These are phyloP conservation scores for Pseudofabraea citricarpa DNA, from an alignment of 2,329 filamentous ascomycete genomes.

Conservation along the genomic window DNA sequence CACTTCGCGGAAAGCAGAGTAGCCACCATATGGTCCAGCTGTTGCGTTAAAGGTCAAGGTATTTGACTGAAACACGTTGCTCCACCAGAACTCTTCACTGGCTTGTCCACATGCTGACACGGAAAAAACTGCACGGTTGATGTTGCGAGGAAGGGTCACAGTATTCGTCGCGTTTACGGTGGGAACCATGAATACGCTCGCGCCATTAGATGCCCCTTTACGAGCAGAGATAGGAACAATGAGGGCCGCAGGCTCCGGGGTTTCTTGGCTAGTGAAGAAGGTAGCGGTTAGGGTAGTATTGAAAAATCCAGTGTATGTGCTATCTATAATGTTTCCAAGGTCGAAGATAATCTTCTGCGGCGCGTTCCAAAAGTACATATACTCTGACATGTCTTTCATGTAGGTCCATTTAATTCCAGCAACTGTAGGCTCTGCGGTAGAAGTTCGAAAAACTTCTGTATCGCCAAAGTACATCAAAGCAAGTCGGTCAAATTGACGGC, in stretches of 20 bases:
- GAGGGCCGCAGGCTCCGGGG: constrained; percentile 49
- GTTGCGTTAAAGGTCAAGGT: constrained; percentile 51
- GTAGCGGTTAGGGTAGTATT: constrained; percentile 70
- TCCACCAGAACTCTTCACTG: constrained; percentile 82
- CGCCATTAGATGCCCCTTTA: constrained; percentile 40
- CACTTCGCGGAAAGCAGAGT: constrained; percentile 72
- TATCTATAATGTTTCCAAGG: constrained; percentile 66
- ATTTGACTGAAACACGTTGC: constrained; percentile 64
- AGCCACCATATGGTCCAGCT: constrained; percentile 56
- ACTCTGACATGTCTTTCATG: constrained; percentile 73
- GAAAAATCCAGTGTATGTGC: constrained; percentile 67
- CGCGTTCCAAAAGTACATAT: constrained; percentile 60
- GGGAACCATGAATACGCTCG: constrained; percentile 67
- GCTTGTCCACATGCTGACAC: constrained; percentile 75
- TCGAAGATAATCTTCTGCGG: constrained; percentile 77
- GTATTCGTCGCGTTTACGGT: constrained; percentile 53
- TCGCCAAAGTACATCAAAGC: constrained; percentile 73
- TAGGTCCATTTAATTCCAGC: constrained; percentile 73
- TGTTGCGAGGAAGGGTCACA: constrained; percentile 61
- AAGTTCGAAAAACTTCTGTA: constrained; percentile 77
- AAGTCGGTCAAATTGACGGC: constrained; percentile 72
- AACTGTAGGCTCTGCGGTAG: constrained; percentile 71
- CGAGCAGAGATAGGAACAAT: constrained; percentile 64
- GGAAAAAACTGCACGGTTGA: constrained; percentile 65
- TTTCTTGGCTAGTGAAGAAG: constrained; percentile 53